Evolutionary conservation across 495 filamentous ascomycete genomes (phyloP), one percentile per base, ranked within the genome.

Genomic region (Lichenothelia convexa): DNA sequence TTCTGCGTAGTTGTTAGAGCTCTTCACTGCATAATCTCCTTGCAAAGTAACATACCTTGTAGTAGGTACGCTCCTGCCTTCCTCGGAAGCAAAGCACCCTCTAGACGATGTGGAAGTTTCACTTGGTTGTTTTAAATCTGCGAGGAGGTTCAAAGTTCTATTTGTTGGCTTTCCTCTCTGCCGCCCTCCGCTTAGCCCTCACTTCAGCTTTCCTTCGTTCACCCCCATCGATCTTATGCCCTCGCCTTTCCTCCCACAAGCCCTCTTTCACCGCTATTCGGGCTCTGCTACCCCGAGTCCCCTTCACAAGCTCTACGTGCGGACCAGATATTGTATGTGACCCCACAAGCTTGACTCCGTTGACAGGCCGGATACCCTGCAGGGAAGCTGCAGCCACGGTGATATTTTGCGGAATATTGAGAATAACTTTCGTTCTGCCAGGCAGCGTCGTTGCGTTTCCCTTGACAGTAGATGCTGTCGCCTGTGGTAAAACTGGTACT

Each of bases 161-260:
- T n/a, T n/a, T 39, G 21, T 43, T 38, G 7, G 41, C 48, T 52
- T 57, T 60, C 38, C 54, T 53, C 48, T 62, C 60, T 19, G 42
- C 45, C 13, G 51, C 47, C 39, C 54, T 48, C 43, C 68, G 67
- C 65, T 80, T 82, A 18, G 73, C 67, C 51, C 82, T 64, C 30
- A 95, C 76, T 59, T 92, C 78, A 13, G 74, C 76, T 58, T 69
- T 74, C 54, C 91, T 71, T 53, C 89, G 71, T 61, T 97, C 89
- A 65, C 89, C 89, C 48, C 89, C 89, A 64, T 97, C 89, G 42
- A 94, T 70, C 71, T 95, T 97, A 31, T 71, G 69, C 26, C 89
- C 89, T 39, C 78, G 65, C 49, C 58, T 65, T 46, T 80, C 63
- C 60, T 91, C 85, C 85, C 86, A 93, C 65, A 92, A 74, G 3